Evolutionary conservation across 75 land plant species (phyloP), one percentile per base, ranked within the genome.

Genomic region (Picea glauca): DNA sequence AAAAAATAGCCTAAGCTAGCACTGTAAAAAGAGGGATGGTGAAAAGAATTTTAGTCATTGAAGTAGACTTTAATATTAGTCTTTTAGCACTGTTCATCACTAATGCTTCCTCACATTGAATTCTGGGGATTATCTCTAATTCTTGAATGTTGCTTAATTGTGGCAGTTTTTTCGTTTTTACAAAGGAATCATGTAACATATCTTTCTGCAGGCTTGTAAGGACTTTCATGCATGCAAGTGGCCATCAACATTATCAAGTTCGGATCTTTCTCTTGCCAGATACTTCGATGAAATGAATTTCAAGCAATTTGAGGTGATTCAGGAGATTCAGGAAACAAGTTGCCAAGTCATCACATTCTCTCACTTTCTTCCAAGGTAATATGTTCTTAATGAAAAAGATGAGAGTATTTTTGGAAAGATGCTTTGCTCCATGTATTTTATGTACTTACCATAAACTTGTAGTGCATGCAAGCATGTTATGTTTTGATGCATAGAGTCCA

Each of bases 161-260:
- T 79, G 23, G 54, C 50, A 63, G 76, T 67, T 43, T 2, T 33
- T n/a, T 72, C 46, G 13, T 20, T 43, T 26, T 40, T 5, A 18
- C 5, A 20, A 70, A 68, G n/a, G 50, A 43, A 20, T 23, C 73
- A 70, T 70, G 54, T 23, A 15, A 70, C n/a, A 12, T 70, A 11
- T 70, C 13, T 70, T 70, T 9, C 17, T 81, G 76, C 84, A 95
- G 98, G 93, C 83, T 72, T 94, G 96, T 62, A 89, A 87, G 62
- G 98, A 95, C 77, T 95, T 88, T 70, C 92, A 86, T 80, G 91
- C 93, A 68, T 95, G 98, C 81, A 95, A 81, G 75, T 95, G 98
- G 98, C 96, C 93, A 26, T 80, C 50, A 35, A 77, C 78, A 17
- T 82, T 91, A 58, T 78, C 86, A 57, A 84, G 76, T 62, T 50